Percentiles rank a stretch among this genome's conserved stretches.
Conservation (phyloP, 2,329 filamentous ascomycete species). For the Apiospora rasikravindrae region DNA sequence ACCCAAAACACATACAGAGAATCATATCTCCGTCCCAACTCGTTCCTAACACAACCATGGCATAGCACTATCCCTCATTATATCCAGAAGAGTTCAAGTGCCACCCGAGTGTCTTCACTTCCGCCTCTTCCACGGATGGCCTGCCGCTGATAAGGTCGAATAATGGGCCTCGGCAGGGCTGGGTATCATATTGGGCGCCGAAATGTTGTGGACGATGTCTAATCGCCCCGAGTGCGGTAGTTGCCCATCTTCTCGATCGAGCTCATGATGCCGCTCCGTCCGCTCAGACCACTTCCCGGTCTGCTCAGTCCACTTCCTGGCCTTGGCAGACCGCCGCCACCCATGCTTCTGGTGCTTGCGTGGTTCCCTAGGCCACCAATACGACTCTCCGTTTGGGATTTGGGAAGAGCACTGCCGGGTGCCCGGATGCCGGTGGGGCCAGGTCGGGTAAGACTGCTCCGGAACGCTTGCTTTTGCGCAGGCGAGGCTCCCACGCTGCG, state of each 20-base stretch:
- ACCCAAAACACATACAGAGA: constrained; percentile 8
- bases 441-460: constrained; percentile 15
- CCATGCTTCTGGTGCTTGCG: constrained; percentile 51
- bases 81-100: constrained; percentile 7
- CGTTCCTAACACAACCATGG: neutral
- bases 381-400: constrained; percentile 51
- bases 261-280: constrained; percentile 76
- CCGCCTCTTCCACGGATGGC: constrained; percentile 3
- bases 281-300: constrained; percentile 49
- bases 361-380: constrained; percentile 47
- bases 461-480: constrained; percentile 18
- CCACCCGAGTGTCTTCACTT: neutral
- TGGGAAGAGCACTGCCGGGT: constrained; percentile 52
- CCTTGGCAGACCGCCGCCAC: constrained; percentile 51
- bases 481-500: constrained; percentile 1
- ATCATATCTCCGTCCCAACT: constrained; percentile 5
- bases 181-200: constrained; percentile 11
- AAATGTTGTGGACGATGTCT: constrained; percentile 8
- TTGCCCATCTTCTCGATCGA: constrained; percentile 89
- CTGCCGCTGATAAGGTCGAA: neutral
- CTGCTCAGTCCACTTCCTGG: constrained; percentile 60
- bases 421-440: constrained; percentile 61
- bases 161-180: neutral
- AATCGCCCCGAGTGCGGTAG: constrained; percentile 51
- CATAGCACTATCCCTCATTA: neutral